A percentile compares a stretch with the other conserved stretches of the same genome.
Conservation (phyloP, 192 early-diverging fungal genomes). For the Coemansia sp. region DNA sequence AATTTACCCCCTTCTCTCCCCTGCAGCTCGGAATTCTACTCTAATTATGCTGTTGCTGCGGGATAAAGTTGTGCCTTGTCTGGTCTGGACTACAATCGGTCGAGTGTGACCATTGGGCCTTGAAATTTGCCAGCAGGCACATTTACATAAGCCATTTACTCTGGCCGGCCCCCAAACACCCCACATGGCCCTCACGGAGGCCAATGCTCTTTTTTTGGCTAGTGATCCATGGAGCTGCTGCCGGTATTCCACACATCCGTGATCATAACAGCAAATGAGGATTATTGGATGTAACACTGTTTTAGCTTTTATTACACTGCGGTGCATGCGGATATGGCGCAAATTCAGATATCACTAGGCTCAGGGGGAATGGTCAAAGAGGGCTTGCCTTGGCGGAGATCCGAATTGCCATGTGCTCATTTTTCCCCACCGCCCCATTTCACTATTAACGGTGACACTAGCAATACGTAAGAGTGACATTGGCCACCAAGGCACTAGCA, state of each 20-base stretch:
- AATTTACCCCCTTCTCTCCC: not conserved
- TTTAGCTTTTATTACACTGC: not conserved
- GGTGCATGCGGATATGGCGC: not conserved
- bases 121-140: not conserved
- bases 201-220: not conserved
- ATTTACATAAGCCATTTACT: not conserved
- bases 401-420: slow-evolving; percentile 2
- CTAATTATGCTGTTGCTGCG: slow-evolving; percentile 1
- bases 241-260: slow-evolving; percentile 1
- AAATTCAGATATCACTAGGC: not conserved
- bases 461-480: not conserved
- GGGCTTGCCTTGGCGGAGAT: slow-evolving; percentile 1
- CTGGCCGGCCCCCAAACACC: not conserved
- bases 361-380: slow-evolving; percentile 3
- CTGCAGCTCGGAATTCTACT: not conserved
- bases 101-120: not conserved
- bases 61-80: not conserved
- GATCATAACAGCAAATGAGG: not conserved
- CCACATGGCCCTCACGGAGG: not conserved
- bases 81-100: not conserved
- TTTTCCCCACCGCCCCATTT: not conserved
- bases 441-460: not conserved
- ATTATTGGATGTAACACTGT: not conserved
- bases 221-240: not conserved
- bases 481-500: not conserved